Evolutionary conservation across 2,329 filamentous ascomycete species (phyloP).

Genomic region (Alternaria tenuissima): DNA sequence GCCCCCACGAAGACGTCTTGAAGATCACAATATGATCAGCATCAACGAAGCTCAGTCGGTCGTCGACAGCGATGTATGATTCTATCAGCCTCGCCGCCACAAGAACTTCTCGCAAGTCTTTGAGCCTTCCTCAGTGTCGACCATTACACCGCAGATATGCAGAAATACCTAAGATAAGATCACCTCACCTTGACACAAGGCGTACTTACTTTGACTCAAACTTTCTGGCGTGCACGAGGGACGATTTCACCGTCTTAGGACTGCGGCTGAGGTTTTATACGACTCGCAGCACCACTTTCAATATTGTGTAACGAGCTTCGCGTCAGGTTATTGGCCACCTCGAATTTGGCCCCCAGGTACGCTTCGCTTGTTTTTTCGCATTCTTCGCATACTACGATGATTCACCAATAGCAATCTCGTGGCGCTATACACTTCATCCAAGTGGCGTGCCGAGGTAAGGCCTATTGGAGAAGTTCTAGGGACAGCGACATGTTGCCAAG

Average conservation of each 20-base stretch:
- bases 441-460: background rate
- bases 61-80: background rate
- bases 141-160: background rate
- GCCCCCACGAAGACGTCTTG: background rate
- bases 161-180: background rate
- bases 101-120: background rate
- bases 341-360: slow-evolving; percentile 3
- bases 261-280: slow-evolving; percentile 1
- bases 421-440: background rate
- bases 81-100: background rate
- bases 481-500: background rate
- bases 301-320: background rate
- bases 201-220: background rate
- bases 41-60: background rate
- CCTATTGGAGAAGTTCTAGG: background rate
- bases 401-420: background rate
- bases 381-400: background rate
- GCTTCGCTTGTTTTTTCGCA: slow-evolving; percentile 2
- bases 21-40: background rate
- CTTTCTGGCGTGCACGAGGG: background rate
- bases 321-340: background rate
- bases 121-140: background rate
- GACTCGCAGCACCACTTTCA: background rate
- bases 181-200: background rate
- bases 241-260: background rate